phyloP scores from a whole-genome alignment of 148 eudicot species.

The Diospyros kaki region DNA sequence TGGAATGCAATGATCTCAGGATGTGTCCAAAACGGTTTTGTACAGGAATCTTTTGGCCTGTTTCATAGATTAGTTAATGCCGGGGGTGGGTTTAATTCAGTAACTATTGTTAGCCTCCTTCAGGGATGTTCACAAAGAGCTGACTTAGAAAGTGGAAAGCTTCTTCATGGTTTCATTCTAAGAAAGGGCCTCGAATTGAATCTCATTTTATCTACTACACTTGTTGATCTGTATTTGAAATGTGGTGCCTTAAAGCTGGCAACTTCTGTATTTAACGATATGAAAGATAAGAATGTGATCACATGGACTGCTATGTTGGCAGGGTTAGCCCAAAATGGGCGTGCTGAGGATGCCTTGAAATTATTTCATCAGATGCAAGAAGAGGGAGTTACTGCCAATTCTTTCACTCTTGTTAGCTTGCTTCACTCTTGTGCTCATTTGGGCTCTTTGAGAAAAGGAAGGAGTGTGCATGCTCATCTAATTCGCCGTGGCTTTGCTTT shows the following conservation, averaged over 20 bases:
- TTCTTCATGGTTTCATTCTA: slow-evolving; percentile 1
- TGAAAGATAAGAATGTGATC: background rate
- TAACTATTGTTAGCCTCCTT: slow-evolving; percentile 7
- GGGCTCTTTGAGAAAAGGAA: slow-evolving; percentile 9
- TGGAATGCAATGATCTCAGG: slow-evolving; percentile 11
- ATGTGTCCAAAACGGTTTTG: background rate
- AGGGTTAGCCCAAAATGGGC: slow-evolving; percentile 10
- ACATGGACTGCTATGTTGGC: slow-evolving; percentile 9
- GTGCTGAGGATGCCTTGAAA: slow-evolving; percentile 4
- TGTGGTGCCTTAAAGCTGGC: slow-evolving; percentile 8
- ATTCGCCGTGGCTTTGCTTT: background rate
- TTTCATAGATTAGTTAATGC: slow-evolving; percentile 5
- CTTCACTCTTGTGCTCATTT: slow-evolving; percentile 8
- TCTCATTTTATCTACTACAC: slow-evolving; percentile 8
- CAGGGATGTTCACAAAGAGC: slow-evolving; percentile 9
- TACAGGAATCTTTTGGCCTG: background rate
- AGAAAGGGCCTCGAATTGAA: slow-evolving; percentile 9
- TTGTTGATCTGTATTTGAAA: slow-evolving; percentile 6
- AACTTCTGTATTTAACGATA: background rate
- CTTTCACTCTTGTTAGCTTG: slow-evolving; percentile 4
- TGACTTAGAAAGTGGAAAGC: slow-evolving; percentile 8
- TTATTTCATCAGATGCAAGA: slow-evolving; percentile 8
- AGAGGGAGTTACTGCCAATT: slow-evolving; percentile 1
- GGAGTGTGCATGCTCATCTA: background rate
- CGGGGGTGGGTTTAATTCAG: slow-evolving; percentile 4